Base-by-base conservation (phyloP, 805 yeast genomes). In the Ogataea pini region DNA sequence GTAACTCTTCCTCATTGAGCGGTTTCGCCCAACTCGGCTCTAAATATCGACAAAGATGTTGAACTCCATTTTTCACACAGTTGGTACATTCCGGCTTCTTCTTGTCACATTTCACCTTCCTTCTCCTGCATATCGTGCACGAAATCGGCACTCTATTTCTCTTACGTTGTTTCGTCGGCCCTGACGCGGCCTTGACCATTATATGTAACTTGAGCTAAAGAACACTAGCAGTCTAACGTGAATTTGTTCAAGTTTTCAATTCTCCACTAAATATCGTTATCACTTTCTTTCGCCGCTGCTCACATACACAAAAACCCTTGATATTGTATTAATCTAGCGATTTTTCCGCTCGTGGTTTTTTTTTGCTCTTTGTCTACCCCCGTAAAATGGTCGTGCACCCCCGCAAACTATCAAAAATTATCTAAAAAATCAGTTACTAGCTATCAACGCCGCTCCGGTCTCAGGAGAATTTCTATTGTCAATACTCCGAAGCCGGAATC, bases 1-100 rank as follows among this genome's bases (percentile, higher is more conserved):
- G 58, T 28, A 63, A 47, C 40, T 65, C 71, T 7, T 60, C 61
- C n/a, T 64, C 69, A 17, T 58, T 59, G 57, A 63, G 49, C 4
- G 76, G 76, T 48, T 72, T 73, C 0, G 84, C 83, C 85, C 85
- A 79, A n/a, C 73, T 68, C 36, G 82, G 85, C 51, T 78, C 83
- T 55, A 79, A 69, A 54, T 78, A 79, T 44, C 77, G 79, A 49
- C 85, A 79, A 16, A 79, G 63, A 58, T 79, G 83, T 7, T 76
- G 76, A 13, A 79, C 83, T 2, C 83, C 83, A 13, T 80, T 79
- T 56, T 77, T 76, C 29, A 73, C 71, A 67, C 85, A 79, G 48
- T 77, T 79, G 7, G 77, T 69, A 61, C 85, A 79, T 43, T 77
- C 79, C 1, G 85, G 85, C 53, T 79, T 72, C 38, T 71, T 70